Evolutionary conservation across 2,329 filamentous ascomycete species (phyloP), one percentile per base, ranked within the genome.

Genomic region (Septoria linicola): DNA sequence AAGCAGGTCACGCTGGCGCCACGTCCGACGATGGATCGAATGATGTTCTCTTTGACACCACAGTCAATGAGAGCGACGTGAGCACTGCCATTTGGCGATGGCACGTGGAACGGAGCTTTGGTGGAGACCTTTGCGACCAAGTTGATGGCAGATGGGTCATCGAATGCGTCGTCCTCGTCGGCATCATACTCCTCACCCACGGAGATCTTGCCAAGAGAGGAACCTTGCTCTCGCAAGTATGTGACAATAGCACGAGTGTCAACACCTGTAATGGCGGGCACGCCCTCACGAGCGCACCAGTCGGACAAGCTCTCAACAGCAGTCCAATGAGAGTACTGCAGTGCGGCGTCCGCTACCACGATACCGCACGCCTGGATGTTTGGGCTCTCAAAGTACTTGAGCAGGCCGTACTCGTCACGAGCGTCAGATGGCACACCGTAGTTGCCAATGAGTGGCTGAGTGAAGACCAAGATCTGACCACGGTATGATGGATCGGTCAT

Each of bases 41-140:
- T 84, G 66, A 99, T 99, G 78, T 99, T 99, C 82, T 99, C 93
- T 82, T 99, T 99, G 63, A 97, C 93, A 78, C 93, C 93, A 68
- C 93, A 99, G 75, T 99, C 93, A 69, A 99, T 87, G 62, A 99
- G 81, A 53, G 92, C 93, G 63, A 99, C 83, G 75, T 99, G 93
- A 70, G 89, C 85, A 66, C 87, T 83, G 58, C 92, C 89, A 61
- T 86, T 82, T 25, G 84, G 82, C 44, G 91, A 90, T 70, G 88
- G 87, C 60, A 97, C 87, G 66, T 97, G 89, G 78, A 97, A 99
- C 35, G 93, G 93, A 59, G 91, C 88, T 79, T 99, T 99, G 73
- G 93, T 99, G 79, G 88, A 96, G 63, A 99, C 93, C 66, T 88
- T 88, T 73, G 89, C 89, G 64, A 97, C 93, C 59, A 97, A 79